A percentile compares a stretch with the other conserved stretches of the same genome.
phyloP scores from a whole-genome alignment of 495 filamentous ascomycete genomes.

The Penicillium salamii region DNA sequence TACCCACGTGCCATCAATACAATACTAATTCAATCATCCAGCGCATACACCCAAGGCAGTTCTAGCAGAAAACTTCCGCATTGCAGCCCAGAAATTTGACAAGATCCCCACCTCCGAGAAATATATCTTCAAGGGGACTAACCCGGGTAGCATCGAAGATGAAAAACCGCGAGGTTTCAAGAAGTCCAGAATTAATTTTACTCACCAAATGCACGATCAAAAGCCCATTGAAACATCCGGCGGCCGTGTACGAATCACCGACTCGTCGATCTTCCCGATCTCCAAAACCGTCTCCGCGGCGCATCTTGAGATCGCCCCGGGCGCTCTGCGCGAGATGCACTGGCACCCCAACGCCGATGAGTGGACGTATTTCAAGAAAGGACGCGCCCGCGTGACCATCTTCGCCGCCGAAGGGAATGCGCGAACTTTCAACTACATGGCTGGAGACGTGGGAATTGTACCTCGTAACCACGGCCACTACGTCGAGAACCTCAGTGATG shows the following conservation, averaged over 20 bases:
- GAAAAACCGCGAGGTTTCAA: conserved; percentile 49
- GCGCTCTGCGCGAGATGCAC: conserved; percentile 64
- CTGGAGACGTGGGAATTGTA: conserved; percentile 61
- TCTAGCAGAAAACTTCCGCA: conserved; percentile 62
- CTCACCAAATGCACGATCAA: conserved; percentile 60
- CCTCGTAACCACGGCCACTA: conserved; percentile 62
- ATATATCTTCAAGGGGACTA: conserved; percentile 66
- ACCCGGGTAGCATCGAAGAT: conserved; percentile 48
- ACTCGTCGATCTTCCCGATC: conserved; percentile 64
- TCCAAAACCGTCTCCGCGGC: conserved; percentile 63
- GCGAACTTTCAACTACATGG: conserved; percentile 58
- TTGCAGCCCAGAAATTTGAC: conserved; percentile 56
- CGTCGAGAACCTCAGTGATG: conserved; percentile 59
- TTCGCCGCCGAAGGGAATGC: conserved; percentile 57
- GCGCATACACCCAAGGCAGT: conserved; percentile 63
- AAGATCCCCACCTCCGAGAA: conserved; percentile 57
- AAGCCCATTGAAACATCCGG: conserved; percentile 51
- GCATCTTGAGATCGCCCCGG: conserved; percentile 55
- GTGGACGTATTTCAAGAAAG: conserved; percentile 73
- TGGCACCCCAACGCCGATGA: conserved; percentile 79
- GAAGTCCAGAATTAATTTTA: conserved; percentile 57
- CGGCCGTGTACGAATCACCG: conserved; percentile 59
- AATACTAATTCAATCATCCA: conserved; percentile 14
- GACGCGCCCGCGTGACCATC: conserved; percentile 63
- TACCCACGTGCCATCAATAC: no score